Base-by-base conservation (phyloP, 495 filamentous ascomycete species). In the Lineolata rhizophorae region DNA sequence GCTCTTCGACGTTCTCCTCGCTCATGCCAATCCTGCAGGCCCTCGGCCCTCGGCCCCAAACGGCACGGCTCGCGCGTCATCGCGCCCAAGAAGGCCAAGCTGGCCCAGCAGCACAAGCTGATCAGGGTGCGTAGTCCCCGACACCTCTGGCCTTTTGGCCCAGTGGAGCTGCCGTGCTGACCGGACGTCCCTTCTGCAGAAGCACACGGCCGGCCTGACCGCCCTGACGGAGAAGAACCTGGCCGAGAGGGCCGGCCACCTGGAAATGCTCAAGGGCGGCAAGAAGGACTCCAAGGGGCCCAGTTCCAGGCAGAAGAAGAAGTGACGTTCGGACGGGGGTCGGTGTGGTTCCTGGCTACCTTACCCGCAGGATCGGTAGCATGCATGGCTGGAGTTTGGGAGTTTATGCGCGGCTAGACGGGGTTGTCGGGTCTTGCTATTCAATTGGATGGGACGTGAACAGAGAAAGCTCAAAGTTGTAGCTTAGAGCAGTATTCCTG, bases 161-260 rank as follows among this genome's bases (percentile, higher is more conserved):
- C 10, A 32, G 8, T 24, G 14, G 6, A 13, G 28, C 6, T 12
- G 17, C 6, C 14, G 28, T 6, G 28, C 9, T 6, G 9, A 6
- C 6, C 15, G 5, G 17, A n/a, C 14, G 28, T n/a, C n/a, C n/a
- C n/a, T 2, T 5, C 6, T 14, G 24, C 39, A 74, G 72, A 78
- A 76, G 65, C 56, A 70, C 30, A 58, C 69, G 0, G 59, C 70
- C 0, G 72, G 73, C 0, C 54, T 82, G 14, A 61, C 60, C 3
- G 56, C 57, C 0, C 62, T 63, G 51, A 79, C 74, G 36, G 76
- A 82, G 44, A 58, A 66, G 35, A 62, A 49, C 41, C 56, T 83
- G 15, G 76, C 69, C 3, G 53, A 64, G 29, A 70, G 67, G 46
- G 76, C 73, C 25, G 76, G 76, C 3, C 76, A 83, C 62, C 42